Evolutionary conservation across 2,329 filamentous ascomycete species (phyloP).

Genomic region (Calycina herbarum): DNA sequence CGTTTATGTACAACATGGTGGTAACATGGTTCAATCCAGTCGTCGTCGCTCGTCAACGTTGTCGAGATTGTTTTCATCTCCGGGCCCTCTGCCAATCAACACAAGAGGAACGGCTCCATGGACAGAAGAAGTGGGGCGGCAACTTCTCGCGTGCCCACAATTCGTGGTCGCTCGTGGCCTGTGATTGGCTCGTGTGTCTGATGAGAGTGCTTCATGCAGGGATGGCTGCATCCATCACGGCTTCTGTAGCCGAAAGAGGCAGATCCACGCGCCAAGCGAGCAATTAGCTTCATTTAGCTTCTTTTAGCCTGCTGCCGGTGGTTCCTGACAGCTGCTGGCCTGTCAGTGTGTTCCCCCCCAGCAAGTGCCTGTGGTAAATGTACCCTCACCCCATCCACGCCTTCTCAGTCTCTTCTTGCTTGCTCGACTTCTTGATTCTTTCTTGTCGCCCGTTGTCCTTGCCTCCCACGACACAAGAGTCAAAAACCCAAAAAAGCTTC

Average conservation of each 20-base stretch:
- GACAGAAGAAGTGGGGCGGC: neutral
- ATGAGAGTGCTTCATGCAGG: neutral
- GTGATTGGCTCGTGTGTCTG: neutral
- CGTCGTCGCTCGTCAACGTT: too few relatives aligned
- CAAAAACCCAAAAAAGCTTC: neutral
- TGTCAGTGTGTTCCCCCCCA: neutral
- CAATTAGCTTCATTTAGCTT: neutral
- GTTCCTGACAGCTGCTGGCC: neutral
- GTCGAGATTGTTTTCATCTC: neutral
- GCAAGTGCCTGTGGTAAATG: neutral
- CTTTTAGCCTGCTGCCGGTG: neutral
- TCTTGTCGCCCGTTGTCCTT: slow-evolving; percentile 12
- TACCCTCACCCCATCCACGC: neutral
- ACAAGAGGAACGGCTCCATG: neutral
- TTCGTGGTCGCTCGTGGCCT: neutral
- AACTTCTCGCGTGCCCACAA: neutral
- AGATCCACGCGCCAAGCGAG: slow-evolving; percentile 5
- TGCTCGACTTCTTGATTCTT: slow-evolving; percentile 2
- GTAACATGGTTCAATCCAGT: too few relatives aligned
- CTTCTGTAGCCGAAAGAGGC: slow-evolving; percentile 1
- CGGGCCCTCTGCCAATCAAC: neutral
- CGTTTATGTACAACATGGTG: too few relatives aligned
- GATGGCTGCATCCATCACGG: neutral
- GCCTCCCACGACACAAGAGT: slow-evolving; percentile 5
- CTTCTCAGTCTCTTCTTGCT: neutral